Base-by-base conservation (phyloP, 495 filamentous ascomycete genomes). In the Talaromyces stipitatus region DNA sequence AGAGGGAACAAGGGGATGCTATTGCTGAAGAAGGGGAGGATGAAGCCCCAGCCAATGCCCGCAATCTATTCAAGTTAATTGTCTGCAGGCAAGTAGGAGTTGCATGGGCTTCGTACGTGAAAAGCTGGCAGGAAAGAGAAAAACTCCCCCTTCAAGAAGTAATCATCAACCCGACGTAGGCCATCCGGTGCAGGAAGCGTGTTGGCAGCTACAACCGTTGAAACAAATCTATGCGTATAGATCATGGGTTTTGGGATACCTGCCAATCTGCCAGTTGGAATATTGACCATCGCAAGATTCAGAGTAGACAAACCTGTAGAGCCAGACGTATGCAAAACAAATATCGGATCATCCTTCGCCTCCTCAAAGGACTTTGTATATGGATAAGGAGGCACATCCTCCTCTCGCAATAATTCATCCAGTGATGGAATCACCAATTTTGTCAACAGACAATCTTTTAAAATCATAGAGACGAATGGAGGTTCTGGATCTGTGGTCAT, bases 101-200 rank as follows among this genome's bases (percentile, higher is more conserved):
- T n/a, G n/a, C n/a, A 33, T 14, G 14, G 30, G 7, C 30, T 33
- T n/a, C n/a, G n/a, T 11, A 33, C 30, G 33, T 59, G 33, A 22
- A 36, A 33, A 23, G 32, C 23, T n/a, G 23, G 20, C 27, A 27
- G 24, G 8, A 59, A 24, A 8, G 10, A 27, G 55, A 43, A 61
- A 43, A 36, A 38, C 52, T 63, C 55, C 51, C 64, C 64, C 67
- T 0, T 62, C 65, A 66, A 23, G 2, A 60, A 56, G 27, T 59
- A 66, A 66, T 48, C 55, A 81, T 79, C 3, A 56, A 53, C 3
- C 72, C 61, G 2, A 72, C 69, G 3, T 77, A 2, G 59, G 70
- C 68, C 32, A 69, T 75, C 3, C 77, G 66, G 16, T 58, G 63
- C 27, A 62, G 59, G 3, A 70, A 58, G 24, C 82, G 64, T 4